Conservation (phyloP, 208 protist genomes). For the Naegleria fowleri region DNA sequence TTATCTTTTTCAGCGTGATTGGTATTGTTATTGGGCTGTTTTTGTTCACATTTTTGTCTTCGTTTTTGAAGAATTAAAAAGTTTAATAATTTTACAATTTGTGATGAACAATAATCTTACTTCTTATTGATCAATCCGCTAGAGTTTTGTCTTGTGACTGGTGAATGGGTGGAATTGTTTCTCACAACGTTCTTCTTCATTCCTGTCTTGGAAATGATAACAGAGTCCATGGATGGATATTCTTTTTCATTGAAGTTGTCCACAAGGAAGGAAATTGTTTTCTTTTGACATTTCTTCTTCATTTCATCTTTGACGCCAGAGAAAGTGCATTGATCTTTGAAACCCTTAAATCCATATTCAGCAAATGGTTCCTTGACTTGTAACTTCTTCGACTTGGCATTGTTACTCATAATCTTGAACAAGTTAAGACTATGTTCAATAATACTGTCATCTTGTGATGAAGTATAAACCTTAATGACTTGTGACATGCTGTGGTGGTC, state of each 20-base stretch:
- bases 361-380: background rate
- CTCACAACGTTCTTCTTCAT: background rate
- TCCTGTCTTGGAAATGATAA: background rate
- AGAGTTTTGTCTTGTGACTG: background rate
- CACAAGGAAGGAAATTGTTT: background rate
- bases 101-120: background rate
- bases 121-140: background rate
- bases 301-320: background rate
- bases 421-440: background rate
- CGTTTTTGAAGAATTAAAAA: background rate
- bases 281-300: background rate
- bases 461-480: background rate
- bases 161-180: background rate
- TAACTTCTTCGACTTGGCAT: background rate
- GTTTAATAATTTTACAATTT: background rate
- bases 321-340: background rate
- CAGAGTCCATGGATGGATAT: background rate
- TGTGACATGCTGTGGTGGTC: background rate
- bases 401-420: conserved; percentile 19
- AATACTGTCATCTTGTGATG: background rate
- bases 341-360: conserved; percentile 5
- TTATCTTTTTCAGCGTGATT: background rate
- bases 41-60: background rate
- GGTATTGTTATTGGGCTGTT: background rate
- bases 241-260: background rate